phyloP scores from a whole-genome alignment of 2,329 filamentous ascomycete genomes.

The Hypoxylon sp. region DNA sequence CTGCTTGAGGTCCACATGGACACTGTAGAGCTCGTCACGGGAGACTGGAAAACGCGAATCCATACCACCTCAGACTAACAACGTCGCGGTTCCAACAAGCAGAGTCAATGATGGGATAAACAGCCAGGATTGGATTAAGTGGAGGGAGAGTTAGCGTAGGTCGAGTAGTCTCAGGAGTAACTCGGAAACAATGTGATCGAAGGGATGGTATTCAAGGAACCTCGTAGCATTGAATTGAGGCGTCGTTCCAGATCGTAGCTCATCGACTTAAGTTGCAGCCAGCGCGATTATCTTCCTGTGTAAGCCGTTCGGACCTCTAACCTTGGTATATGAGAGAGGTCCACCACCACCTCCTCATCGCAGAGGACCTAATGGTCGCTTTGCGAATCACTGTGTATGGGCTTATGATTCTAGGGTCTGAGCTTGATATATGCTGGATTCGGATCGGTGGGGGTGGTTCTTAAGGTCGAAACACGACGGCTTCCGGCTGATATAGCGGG shows the following conservation, averaged over 20 bases:
- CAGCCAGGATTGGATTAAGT: constrained; percentile 7
- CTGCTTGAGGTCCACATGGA: constrained; percentile 80
- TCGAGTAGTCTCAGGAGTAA: constrained; percentile 19
- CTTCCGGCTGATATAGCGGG: constrained; percentile 37
- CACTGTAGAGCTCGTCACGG: constrained; percentile 76
- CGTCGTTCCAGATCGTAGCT: constrained; percentile 35
- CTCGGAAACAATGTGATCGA: constrained; percentile 29
- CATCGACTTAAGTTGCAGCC: constrained; percentile 39
- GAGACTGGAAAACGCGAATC: constrained; percentile 72
- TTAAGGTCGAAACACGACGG: constrained; percentile 41
- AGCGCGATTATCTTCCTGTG: constrained; percentile 35
- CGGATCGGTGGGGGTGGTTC: constrained; percentile 24
- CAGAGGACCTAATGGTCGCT: constrained; percentile 55
- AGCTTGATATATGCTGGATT: constrained; percentile 30
- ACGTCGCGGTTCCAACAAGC: constrained; percentile 27
- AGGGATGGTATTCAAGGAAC: constrained; percentile 39
- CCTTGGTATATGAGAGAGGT: constrained; percentile 52
- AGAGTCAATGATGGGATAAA: constrained; percentile 21
- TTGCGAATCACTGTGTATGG: constrained; percentile 41
- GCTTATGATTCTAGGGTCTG: constrained; percentile 26
- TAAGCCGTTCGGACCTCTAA: constrained; percentile 48
- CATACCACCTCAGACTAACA: constrained; percentile 64
- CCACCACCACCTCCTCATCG: constrained; percentile 57
- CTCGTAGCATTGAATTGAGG: constrained; percentile 48
- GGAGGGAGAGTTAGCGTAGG: constrained; percentile 6